Percentiles rank a stretch among this genome's conserved stretches.
Conservation (phyloP, 139 green algal genomes). For the Edaphochlamys debaryana region DNA sequence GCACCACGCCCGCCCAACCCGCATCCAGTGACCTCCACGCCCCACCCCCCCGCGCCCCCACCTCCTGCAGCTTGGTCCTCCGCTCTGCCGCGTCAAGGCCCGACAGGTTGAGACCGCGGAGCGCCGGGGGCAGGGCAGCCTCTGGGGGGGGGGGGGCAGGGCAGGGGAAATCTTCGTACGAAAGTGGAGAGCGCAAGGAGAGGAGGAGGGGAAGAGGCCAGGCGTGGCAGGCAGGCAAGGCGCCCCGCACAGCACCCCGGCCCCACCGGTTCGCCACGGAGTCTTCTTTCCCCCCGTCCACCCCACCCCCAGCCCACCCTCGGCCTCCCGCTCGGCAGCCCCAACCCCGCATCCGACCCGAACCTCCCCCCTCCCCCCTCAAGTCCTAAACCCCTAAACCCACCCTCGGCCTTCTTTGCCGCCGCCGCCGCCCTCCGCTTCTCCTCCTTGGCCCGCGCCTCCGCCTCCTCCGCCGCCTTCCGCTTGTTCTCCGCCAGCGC, state of each 20-base stretch:
- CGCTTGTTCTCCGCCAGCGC: conserved; percentile 32
- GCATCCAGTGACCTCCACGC: neutral
- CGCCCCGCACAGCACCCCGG: neutral
- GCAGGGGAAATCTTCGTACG: too few relatives aligned
- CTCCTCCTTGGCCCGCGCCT: conserved; percentile 36
- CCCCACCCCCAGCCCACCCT: neutral
- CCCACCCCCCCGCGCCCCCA: too few relatives aligned
- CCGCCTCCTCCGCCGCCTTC: conserved; percentile 34
- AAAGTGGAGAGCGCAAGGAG: neutral
- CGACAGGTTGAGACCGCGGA: conserved; percentile 49
- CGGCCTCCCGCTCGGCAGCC: neutral
- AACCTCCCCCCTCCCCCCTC: neutral
- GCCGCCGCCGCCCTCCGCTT: conserved; percentile 18
- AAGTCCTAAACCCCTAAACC: neutral
- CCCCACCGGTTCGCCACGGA: too few relatives aligned
- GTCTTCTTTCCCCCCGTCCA: too few relatives aligned
- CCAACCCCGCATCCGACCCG: neutral
- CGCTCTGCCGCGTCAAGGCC: conserved; percentile 49
- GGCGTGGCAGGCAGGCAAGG: neutral
- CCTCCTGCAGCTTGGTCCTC: conserved; percentile 51
- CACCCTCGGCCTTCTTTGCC: conserved; percentile 34
- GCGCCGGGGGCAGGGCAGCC: conserved; percentile 35
- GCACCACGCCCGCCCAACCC: too few relatives aligned
- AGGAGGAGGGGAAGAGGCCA: neutral
- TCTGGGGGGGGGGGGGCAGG: conserved; percentile 1